Base-by-base conservation (phyloP, 805 yeast genomes). In the Pichia exigua region DNA sequence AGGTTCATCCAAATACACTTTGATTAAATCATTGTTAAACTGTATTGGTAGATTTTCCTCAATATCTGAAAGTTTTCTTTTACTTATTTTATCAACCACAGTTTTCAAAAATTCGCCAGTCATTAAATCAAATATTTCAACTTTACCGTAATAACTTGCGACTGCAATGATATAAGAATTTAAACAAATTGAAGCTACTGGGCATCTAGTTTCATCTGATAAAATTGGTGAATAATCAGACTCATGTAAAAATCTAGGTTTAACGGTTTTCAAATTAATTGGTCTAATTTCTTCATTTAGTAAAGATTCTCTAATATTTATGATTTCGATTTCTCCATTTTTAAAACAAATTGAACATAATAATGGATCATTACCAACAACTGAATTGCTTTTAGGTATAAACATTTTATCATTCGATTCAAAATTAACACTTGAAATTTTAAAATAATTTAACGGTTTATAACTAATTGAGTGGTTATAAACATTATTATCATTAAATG, bases 81-180 rank as follows among this genome's bases (percentile, higher is more conserved):
- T 59, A 20, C 55, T 53, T 1, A 59, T 48, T 39, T 57, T 59
- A 24, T 55, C 60, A 8, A 62, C 41, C 2, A 58, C 55, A 21
- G 65, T 71, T 46, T 76, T 61, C 27, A 72, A 56, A 44, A 60
- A 68, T 28, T 65, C 67, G 2, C 82, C 81, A 0, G 75, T 73
- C 47, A 67, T 63, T 1, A 71, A 58, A 58, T 76, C 73, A 60
- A 73, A 73, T 18, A 75, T 44, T 47, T 73, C 72, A 27, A 71
- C 64, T 46, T 64, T 65, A 2, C 81, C 80, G 53, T 72, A 69
- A 52, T 63, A 70, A 2, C 74, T 73, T 0, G 77, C 76, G 9
- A 76, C 65, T 10, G 72, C 59, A 22, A 63, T 50, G 9, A 68
- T 61, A 43, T 62, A 41, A 1, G 69, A 56, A 47, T 61, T 67